Evolutionary conservation across 1,284 basidiomycete species (phyloP).

Genomic region (Ganoderma boninense): DNA sequence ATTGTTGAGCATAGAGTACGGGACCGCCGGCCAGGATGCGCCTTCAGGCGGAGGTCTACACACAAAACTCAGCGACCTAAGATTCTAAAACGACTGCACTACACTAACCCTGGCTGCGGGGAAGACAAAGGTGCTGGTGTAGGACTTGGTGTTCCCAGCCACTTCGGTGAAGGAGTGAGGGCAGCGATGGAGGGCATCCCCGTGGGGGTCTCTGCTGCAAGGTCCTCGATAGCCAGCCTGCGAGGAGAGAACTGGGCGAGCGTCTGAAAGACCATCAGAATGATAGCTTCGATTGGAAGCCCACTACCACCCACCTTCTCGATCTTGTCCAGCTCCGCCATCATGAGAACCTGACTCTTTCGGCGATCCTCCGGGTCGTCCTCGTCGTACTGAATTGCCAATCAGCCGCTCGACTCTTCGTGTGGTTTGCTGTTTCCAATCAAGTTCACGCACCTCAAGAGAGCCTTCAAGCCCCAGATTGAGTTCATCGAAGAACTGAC

Average conservation of each 20-base stretch:
- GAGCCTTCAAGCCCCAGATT: slow-evolving; percentile 65
- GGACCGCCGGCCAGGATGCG: slow-evolving; percentile 48
- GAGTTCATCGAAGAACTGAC: slow-evolving; percentile 75
- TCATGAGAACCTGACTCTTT: slow-evolving; percentile 75
- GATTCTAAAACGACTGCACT: slow-evolving; percentile 27
- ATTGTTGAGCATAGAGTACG: slow-evolving; percentile 42
- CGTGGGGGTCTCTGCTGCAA: slow-evolving; percentile 50
- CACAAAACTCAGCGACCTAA: slow-evolving; percentile 24
- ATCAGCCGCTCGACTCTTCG: slow-evolving; percentile 13
- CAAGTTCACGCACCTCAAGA: slow-evolving; percentile 37
- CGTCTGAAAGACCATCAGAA: slow-evolving; percentile 48
- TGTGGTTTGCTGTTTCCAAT: neutral
- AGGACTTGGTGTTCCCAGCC: slow-evolving; percentile 18
- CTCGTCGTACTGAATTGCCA: slow-evolving; percentile 60
- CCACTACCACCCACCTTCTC: slow-evolving; percentile 59
- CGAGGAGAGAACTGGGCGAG: slow-evolving; percentile 77
- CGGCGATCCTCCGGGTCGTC: slow-evolving; percentile 75
- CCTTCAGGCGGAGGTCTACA: slow-evolving; percentile 32
- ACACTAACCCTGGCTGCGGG: slow-evolving; percentile 33
- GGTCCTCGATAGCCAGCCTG: slow-evolving; percentile 56
- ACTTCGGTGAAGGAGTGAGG: slow-evolving; percentile 42
- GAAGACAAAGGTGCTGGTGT: slow-evolving; percentile 24
- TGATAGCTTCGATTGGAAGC: neutral
- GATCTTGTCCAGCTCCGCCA: slow-evolving; percentile 76
- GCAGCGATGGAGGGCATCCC: slow-evolving; percentile 35